Conservation (phyloP, 495 filamentous ascomycete genomes). For the Neohortaea acidophila region DNA sequence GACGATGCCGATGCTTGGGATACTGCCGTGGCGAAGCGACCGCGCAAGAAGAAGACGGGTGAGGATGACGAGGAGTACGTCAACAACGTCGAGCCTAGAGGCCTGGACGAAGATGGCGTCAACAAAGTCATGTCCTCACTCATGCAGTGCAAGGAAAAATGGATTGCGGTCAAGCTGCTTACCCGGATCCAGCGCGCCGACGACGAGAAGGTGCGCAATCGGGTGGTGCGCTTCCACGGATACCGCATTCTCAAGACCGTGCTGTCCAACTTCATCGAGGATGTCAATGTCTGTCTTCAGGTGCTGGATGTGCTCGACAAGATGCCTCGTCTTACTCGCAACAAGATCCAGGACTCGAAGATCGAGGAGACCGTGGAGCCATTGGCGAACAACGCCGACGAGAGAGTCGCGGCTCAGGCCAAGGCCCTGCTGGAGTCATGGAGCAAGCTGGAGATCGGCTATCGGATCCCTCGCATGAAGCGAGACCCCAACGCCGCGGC, state of each 20-base stretch:
- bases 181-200: constrained; percentile 77
- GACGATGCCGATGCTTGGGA: constrained; percentile 90
- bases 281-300: constrained; percentile 75
- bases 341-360: constrained; percentile 94
- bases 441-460: constrained; percentile 81
- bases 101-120: constrained; percentile 73
- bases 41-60: constrained; percentile 82
- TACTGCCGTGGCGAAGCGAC: constrained; percentile 69
- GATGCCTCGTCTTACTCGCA: constrained; percentile 81
- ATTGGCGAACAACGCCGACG: constrained; percentile 49
- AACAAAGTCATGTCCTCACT: constrained; percentile 98
- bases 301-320: constrained; percentile 78
- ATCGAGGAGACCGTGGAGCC: constrained; percentile 72
- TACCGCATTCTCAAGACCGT: constrained; percentile 86
- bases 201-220: constrained; percentile 74
- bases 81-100: constrained; percentile 71
- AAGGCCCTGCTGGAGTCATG: constrained; percentile 62
- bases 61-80: constrained; percentile 96
- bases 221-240: constrained; percentile 89
- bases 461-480: constrained; percentile 78
- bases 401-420: constrained; percentile 53
- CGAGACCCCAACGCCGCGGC: constrained; percentile 38
- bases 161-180: constrained; percentile 94
- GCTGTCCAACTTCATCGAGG: constrained; percentile 68
- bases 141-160: constrained; percentile 97